Base-by-base conservation (phyloP, 2,329 filamentous ascomycete genomes). In the Ceratocystis papillata region DNA sequence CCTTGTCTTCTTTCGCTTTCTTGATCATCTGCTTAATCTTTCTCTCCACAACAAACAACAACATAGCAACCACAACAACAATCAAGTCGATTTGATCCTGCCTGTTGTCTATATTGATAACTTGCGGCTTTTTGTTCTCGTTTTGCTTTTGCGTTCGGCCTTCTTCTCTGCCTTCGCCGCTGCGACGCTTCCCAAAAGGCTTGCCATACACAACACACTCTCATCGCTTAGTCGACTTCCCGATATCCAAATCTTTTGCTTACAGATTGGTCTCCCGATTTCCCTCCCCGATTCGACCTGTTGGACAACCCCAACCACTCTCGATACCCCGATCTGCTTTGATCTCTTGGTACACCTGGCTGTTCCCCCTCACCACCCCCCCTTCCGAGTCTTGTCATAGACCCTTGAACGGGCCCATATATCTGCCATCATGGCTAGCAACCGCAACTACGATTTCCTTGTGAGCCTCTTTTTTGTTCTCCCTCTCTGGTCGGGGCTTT, bases 391-490 rank as follows among this genome's bases (percentile, higher is more conserved):
- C 30, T n/a, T 30, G 15, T 25, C 30, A n/a, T 25, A 37, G 28
- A 37, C 55, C 55, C 55, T 37, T 37, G 15, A 37, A 33, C 30
- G 55, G 55, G 55, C 55, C 25, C 55, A 59, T 25, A 59, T 12
- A 59, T 59, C 30, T 15, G 44, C 53, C 57, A 61, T 75, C 72
- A 99, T 99, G 94, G 92, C 94, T 74, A 90, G 89, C 77, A 95
- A 93, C 82, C 87, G 94, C 78, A 99, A 99, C 82, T 99, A 99
- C 79, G 94, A 99, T 78, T 97, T 97, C 78, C 83, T 99, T 79
- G 93, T 97, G 87, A 59, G 69, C 69, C 61, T 15, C 8, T 10
- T 17, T 41, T 41, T 41, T 41, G 37, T 41, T 41, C 37, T 41
- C 22, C 48, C 8, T 68, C 65, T 64, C 45, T 67, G 64, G 61